These are phyloP conservation scores for Flaveria sonorensis DNA, from an alignment of 129 eudicot genomes.

Conservation along the genomic window DNA sequence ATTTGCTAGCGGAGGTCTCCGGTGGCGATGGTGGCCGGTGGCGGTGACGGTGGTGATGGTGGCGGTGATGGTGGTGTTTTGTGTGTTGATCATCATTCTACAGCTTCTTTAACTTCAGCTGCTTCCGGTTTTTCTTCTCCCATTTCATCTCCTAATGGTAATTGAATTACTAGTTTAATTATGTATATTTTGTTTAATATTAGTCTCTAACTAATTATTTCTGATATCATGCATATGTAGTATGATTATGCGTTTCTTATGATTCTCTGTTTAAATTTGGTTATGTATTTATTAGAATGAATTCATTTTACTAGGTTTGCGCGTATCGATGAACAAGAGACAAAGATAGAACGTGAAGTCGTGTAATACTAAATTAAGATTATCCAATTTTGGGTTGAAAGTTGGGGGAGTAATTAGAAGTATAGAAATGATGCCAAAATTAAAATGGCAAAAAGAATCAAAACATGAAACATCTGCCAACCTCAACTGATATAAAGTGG, in stretches of 20 bases:
- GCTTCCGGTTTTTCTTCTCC: conserved; percentile 50
- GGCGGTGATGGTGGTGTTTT: conserved; percentile 16
- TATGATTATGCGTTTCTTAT: too few species aligned
- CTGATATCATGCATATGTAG: background rate
- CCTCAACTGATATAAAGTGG: conserved; percentile 17
- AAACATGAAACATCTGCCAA: conserved; percentile 21
- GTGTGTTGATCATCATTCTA: conserved; percentile 25
- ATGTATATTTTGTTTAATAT: conserved; percentile 8
- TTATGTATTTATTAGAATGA: background rate
- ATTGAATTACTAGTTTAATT: background rate
- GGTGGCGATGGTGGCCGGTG: conserved; percentile 14
- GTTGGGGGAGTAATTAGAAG: background rate
- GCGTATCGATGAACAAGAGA: background rate
- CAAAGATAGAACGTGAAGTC: background rate
- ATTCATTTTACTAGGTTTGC: background rate
- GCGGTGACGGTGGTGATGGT: background rate
- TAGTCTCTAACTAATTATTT: conserved; percentile 4
- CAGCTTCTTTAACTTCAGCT: conserved; percentile 47
- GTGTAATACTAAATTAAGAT: background rate
- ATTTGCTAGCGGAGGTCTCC: conserved; percentile 54
- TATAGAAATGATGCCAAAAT: background rate
- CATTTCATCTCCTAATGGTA: conserved; percentile 35
- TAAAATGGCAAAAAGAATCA: conserved; percentile 10
- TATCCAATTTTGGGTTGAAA: background rate
- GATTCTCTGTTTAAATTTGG: too few species aligned